Evolutionary conservation across 306 rosid species (phyloP).

Genomic region (Sicyos baderoa): DNA sequence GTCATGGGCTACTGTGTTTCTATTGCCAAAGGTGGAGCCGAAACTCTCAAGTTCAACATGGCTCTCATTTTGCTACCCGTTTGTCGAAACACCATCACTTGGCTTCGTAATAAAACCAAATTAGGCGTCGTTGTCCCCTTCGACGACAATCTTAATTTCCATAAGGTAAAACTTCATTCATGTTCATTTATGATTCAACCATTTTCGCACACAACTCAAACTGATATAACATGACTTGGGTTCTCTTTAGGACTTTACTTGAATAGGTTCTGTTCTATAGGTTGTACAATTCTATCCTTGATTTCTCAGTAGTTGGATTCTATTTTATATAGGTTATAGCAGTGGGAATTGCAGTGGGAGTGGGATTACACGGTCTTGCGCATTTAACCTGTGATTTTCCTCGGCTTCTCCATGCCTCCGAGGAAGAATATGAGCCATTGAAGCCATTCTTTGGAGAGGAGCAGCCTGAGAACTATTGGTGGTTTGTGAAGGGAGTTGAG

Average conservation of each 20-base stretch:
- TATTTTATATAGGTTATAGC: slow-evolving; percentile 30
- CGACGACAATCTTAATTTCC: slow-evolving; percentile 54
- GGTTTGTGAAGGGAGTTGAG: slow-evolving; percentile 46
- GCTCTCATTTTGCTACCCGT: slow-evolving; percentile 48
- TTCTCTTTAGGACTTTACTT: no score
- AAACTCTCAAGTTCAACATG: slow-evolving; percentile 55
- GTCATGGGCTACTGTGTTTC: slow-evolving; percentile 56
- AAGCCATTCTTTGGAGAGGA: slow-evolving; percentile 34
- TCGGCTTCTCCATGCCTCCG: slow-evolving; percentile 30
- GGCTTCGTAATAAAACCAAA: slow-evolving; percentile 57
- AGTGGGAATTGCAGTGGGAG: slow-evolving; percentile 29
- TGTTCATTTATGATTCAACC: no score
- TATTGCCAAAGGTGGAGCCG: slow-evolving; percentile 57
- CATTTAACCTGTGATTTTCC: slow-evolving; percentile 52
- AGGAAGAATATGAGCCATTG: slow-evolving; percentile 35
- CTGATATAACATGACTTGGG: no score
- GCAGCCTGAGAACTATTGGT: slow-evolving; percentile 44
- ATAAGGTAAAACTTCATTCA: slow-evolving; percentile 25
- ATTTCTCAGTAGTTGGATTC: no score
- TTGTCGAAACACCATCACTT: slow-evolving; percentile 58
- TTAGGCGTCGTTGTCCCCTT: slow-evolving; percentile 42
- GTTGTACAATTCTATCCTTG: no score
- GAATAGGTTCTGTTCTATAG: no score
- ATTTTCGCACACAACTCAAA: not conserved
- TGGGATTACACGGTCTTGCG: slow-evolving; percentile 38